phyloP scores from a whole-genome alignment of 2,329 filamentous ascomycete species.

The Clarireedia hainanense region DNA sequence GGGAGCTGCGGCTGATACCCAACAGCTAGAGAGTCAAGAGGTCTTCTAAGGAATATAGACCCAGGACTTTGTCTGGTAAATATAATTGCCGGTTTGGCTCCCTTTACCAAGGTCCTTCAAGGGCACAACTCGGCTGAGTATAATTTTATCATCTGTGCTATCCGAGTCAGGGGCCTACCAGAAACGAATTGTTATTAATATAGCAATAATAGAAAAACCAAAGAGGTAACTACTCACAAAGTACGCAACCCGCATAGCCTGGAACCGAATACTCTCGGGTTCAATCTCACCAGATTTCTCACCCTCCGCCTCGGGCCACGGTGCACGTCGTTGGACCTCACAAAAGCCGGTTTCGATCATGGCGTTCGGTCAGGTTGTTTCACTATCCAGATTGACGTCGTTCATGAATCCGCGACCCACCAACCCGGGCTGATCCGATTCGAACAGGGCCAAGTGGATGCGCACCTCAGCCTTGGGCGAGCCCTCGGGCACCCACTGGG shows the following conservation, averaged over 20 bases:
- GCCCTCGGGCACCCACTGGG: no score
- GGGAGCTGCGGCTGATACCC: no score
- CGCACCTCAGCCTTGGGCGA: constrained; percentile 66
- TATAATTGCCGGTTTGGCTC: no score
- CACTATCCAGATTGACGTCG: constrained; percentile 77
- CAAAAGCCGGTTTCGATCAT: constrained; percentile 78
- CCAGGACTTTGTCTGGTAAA: no score
- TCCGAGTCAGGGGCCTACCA: constrained; percentile 63
- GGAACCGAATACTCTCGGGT: constrained; percentile 75
- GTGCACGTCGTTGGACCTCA: constrained; percentile 63
- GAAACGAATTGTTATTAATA: constrained; percentile 1
- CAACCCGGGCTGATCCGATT: constrained; percentile 71
- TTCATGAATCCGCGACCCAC: constrained; percentile 73
- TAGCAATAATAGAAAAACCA: no score
- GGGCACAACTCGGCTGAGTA: constrained; percentile 86
- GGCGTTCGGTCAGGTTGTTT: constrained; percentile 69
- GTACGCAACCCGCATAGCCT: constrained; percentile 83
- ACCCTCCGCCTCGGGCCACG: constrained; percentile 69
- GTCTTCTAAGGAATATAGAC: no score
- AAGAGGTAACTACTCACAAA: constrained; percentile 20
- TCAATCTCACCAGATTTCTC: constrained; percentile 57
- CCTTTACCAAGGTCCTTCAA: constrained; percentile 55
- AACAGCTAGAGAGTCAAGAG: no score
- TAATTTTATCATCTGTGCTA: constrained; percentile 67
- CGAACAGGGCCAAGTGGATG: constrained; percentile 77